Conservation (phyloP, 2,329 filamentous ascomycete genomes). For the Alternaria postmessia region DNA sequence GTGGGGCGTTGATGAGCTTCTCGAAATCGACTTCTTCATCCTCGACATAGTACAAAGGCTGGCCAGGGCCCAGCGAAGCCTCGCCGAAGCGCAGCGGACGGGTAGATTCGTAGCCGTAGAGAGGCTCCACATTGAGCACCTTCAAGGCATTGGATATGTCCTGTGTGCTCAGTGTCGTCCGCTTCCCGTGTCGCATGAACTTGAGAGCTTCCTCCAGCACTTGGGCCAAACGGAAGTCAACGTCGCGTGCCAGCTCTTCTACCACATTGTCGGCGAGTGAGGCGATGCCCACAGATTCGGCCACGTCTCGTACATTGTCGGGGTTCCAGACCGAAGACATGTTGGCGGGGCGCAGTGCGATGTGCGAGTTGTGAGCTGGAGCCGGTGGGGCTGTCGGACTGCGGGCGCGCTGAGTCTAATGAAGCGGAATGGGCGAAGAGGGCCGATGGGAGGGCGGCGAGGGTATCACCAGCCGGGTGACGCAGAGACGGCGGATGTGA, state of each 20-base stretch:
- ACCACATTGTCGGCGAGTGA: constrained; percentile 84
- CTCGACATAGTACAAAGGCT: constrained; percentile 96
- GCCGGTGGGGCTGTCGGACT: constrained; percentile 16
- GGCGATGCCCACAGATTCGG: constrained; percentile 90
- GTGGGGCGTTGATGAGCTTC: constrained; percentile 94
- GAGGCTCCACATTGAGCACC: constrained; percentile 88
- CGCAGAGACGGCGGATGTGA: constrained; percentile 37
- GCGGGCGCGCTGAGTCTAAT: constrained; percentile 17
- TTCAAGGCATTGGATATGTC: constrained; percentile 87
- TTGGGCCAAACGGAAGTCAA: constrained; percentile 93
- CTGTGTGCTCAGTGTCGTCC: constrained; percentile 86
- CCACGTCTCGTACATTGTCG: constrained; percentile 94
- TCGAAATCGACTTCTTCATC: constrained; percentile 99
- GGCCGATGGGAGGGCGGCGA: constrained; percentile 30
- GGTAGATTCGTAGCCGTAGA: constrained; percentile 96
- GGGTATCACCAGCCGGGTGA: constrained; percentile 40
- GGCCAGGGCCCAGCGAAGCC: constrained; percentile 89
- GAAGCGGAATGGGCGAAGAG: constrained; percentile 19
- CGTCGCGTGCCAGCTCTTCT: constrained; percentile 87
- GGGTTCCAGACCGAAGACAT: constrained; percentile 82
- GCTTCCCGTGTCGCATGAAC: constrained; percentile 91
- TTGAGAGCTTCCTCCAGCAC: constrained; percentile 93
- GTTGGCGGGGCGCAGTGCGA: constrained; percentile 24
- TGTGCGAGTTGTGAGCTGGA: constrained; percentile 19
- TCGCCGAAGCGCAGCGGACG: constrained; percentile 90